Evolutionary conservation across 306 rosid species (phyloP), one percentile per base, ranked within the genome.

Genomic region (Morella rubra): DNA sequence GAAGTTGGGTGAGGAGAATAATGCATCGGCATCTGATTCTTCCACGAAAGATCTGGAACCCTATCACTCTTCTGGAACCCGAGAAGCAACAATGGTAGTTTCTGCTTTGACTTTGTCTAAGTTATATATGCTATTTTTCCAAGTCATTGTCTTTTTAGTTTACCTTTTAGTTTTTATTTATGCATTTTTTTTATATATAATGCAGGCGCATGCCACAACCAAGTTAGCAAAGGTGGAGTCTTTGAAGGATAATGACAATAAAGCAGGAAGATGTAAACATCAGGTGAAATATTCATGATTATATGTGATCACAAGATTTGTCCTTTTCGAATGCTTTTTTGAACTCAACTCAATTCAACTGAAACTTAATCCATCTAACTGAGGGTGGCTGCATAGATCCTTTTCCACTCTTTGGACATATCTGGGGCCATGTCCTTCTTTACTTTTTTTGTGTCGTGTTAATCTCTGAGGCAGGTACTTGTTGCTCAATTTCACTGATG

Each of bases 231-330:
- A 85, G 55, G 77, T 53, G 61, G 89, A 85, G 24, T 73, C 81
- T 73, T 74, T 78, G 56, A 84, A 91, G 88, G 85, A 78, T 54
- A 78, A 81, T 73, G 79, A 73, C 74, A 81, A 85, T 44, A 86
- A 88, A 80, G 73, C 75, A 75, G 81, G 72, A 54, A 81, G 85
- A 69, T 81, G 62, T 27, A 90, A 85, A 61, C 80, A 73, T 65
- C 86, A 88, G 96, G 97, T 89, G 81, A 80, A 56, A 73, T 75
- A n/a, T 78, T 40, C 79, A 58, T 72, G 54, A 46, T 44, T 3
- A 5, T 20, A 62, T 62, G 20, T 76, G 44, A 15, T 69, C 71
- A 10, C 41, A 60, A 16, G 40, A 46, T 0, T 56, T 56, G 6
- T 55, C 6, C 7, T 55, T 55, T n/a, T 55, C 10, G n/a, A 2